A percentile compares a stretch with the other conserved stretches of the same genome.
Conservation (phyloP, 208 protist species). For the Leishmania amazonensis region DNA sequence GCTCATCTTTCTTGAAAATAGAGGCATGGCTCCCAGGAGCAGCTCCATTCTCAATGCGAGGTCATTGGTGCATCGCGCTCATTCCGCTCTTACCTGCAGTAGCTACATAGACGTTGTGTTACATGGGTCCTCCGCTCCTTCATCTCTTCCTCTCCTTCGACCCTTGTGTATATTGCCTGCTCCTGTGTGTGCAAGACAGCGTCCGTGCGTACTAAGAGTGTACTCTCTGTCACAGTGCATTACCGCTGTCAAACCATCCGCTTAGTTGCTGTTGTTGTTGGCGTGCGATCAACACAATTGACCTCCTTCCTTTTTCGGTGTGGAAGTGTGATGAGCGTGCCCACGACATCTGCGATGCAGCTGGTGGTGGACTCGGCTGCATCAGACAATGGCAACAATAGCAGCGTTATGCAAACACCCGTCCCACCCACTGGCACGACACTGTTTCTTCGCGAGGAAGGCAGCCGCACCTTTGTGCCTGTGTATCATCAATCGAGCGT, state of each 20-base stretch:
- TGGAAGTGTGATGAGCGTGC: slow-evolving; percentile 1
- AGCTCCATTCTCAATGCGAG: not conserved
- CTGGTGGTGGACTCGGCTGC: not conserved
- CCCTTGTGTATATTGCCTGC: not conserved
- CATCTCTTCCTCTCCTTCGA: not conserved
- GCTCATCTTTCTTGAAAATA: not conserved
- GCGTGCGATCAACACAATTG: not conserved
- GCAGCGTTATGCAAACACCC: slow-evolving; percentile 9
- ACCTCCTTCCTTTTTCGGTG: not conserved
- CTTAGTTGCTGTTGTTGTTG: not conserved
- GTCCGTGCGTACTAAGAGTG: not conserved
- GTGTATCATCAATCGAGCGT: slow-evolving; percentile 56
- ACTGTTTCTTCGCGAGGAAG: slow-evolving; percentile 61
- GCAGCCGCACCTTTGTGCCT: slow-evolving; percentile 40
- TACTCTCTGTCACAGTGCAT: not conserved
- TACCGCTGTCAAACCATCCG: not conserved
- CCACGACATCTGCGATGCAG: not conserved
- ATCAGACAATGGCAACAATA: not conserved
- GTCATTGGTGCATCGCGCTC: not conserved
- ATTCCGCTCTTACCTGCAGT: not conserved
- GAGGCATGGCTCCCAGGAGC: not conserved
- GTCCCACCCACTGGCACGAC: slow-evolving; percentile 29
- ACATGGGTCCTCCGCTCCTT: not conserved
- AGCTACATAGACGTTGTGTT: not conserved
- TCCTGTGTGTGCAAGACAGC: not conserved